Conservation (phyloP, 208 protist species). For the Leishmania guyanensis region DNA sequence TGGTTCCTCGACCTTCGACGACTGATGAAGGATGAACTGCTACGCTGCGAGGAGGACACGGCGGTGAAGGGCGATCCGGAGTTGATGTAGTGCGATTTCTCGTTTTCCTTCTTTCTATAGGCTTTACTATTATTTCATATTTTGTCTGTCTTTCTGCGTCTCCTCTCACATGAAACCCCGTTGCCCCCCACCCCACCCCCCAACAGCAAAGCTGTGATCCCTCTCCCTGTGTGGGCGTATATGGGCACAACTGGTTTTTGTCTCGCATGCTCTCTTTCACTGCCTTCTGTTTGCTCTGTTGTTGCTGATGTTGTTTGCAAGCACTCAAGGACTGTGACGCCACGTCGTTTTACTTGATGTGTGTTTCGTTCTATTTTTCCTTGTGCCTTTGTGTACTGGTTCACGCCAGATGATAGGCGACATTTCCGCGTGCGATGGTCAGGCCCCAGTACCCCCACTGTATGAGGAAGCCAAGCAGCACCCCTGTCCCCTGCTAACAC, state of each 20-base stretch:
- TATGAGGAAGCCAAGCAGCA: not conserved
- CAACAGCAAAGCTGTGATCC: not conserved
- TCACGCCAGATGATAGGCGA: not conserved
- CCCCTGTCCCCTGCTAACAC: not conserved
- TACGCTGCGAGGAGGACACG: constrained; percentile 84
- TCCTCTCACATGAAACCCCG: not conserved
- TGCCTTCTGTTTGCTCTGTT: too few species aligned
- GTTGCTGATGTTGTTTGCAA: not conserved
- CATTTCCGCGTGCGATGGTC: not conserved
- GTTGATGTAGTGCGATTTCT: constrained; percentile 54
- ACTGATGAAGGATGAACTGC: constrained; percentile 73
- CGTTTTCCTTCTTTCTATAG: too few species aligned
- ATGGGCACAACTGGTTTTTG: not conserved
- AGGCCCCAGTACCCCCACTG: not conserved
- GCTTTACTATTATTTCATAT: not conserved
- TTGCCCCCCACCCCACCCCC: constrained; percentile 6
- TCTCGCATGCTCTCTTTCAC: not conserved
- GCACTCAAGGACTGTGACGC: not conserved
- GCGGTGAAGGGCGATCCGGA: constrained; percentile 77
- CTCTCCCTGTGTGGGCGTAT: not conserved
- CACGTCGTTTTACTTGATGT: not conserved
- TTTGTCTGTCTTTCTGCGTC: not conserved
- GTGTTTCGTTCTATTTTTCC: not conserved
- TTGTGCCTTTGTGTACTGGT: not conserved
- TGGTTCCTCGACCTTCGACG: constrained; percentile 86